Evolutionary conservation across 2,329 filamentous ascomycete species (phyloP).

Genomic region (Ampelomyces quisqualis): DNA sequence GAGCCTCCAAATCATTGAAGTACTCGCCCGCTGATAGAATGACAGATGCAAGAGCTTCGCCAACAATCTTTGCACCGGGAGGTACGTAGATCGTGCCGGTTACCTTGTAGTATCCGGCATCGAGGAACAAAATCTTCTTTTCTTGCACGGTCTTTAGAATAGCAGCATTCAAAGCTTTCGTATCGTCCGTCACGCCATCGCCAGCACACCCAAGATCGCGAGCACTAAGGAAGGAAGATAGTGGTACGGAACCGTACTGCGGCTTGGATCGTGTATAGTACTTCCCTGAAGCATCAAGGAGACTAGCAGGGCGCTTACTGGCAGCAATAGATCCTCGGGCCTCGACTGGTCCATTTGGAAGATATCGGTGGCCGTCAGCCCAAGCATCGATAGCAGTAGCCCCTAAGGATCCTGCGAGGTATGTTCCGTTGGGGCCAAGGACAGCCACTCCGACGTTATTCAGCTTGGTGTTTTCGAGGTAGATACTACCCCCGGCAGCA

Average conservation of each 20-base stretch:
- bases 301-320: conserved; percentile 42
- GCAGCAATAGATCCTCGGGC: conserved; percentile 50
- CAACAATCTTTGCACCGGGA: conserved; percentile 75
- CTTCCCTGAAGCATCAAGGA: conserved; percentile 50
- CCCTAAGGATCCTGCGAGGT: conserved; percentile 29
- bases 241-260: conserved; percentile 51
- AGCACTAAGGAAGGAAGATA: conserved; percentile 61
- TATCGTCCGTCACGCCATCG: conserved; percentile 83
- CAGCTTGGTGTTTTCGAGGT: conserved; percentile 61
- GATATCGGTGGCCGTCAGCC: conserved; percentile 39
- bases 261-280: conserved; percentile 56
- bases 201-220: conserved; percentile 63
- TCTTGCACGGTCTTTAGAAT: conserved; percentile 63
- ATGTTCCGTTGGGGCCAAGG: conserved; percentile 23
- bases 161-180: conserved; percentile 71
- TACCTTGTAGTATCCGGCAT: conserved; percentile 59
- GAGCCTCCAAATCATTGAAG: conserved; percentile 52
- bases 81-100: conserved; percentile 57
- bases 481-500: conserved; percentile 51
- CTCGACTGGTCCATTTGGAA: conserved; percentile 44
- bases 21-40: conserved; percentile 71
- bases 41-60: conserved; percentile 80
- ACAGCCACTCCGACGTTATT: conserved; percentile 48
- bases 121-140: conserved; percentile 56
- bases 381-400: conserved; percentile 28